Evolutionary conservation across 345 rosid genomes (phyloP).

Genomic region (Lepidium africanum): DNA sequence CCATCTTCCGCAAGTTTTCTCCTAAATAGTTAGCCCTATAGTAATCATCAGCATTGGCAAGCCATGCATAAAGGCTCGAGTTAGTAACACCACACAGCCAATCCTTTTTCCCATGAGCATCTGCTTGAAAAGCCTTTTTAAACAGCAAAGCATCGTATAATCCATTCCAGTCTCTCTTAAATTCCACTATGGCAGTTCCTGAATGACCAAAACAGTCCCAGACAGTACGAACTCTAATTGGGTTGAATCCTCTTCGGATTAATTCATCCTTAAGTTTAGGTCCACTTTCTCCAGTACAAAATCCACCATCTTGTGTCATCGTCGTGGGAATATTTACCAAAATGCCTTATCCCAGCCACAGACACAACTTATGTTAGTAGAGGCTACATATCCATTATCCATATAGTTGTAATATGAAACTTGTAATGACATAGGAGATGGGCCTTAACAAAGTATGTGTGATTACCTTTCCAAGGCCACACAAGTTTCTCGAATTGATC

Average conservation of each 20-base stretch:
- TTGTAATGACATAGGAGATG: slow-evolving; percentile 2
- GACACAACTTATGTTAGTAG: slow-evolving; percentile 18
- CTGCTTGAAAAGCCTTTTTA: slow-evolving; percentile 78
- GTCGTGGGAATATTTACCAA: slow-evolving; percentile 76
- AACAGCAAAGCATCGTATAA: slow-evolving; percentile 83
- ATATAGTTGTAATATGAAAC: not conserved
- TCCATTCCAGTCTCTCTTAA: slow-evolving; percentile 87
- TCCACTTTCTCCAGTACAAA: slow-evolving; percentile 72
- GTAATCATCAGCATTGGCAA: slow-evolving; percentile 84
- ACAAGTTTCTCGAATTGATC: slow-evolving; percentile 70
- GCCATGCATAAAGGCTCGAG: slow-evolving; percentile 79
- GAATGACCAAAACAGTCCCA: slow-evolving; percentile 90
- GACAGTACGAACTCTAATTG: slow-evolving; percentile 69
- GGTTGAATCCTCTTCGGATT: slow-evolving; percentile 71
- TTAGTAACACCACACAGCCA: slow-evolving; percentile 46
- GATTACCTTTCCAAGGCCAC: slow-evolving; percentile 33
- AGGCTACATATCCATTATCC: not conserved
- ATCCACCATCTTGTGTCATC: slow-evolving; percentile 50
- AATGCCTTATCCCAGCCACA: slow-evolving; percentile 77
- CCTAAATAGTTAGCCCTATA: slow-evolving; percentile 54
- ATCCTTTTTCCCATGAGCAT: slow-evolving; percentile 68
- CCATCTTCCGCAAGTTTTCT: slow-evolving; percentile 62
- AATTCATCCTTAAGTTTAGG: slow-evolving; percentile 75
- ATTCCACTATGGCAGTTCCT: slow-evolving; percentile 79
- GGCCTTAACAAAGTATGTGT: not conserved